Evolutionary conservation across 805 yeast species (phyloP).

Genomic region (Wickerhamomyces hampshirensis): DNA sequence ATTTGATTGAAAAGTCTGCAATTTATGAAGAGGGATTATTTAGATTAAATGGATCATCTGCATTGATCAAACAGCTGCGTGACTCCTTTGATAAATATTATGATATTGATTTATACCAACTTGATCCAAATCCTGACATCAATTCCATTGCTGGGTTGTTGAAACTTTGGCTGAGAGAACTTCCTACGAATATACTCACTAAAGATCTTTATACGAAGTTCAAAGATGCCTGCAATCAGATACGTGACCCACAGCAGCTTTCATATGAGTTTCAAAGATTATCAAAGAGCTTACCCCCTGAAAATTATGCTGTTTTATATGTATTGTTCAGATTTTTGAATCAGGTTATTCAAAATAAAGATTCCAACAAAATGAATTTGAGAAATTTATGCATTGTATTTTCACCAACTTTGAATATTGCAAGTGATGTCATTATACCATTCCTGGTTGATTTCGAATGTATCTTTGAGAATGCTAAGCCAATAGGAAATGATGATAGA

Average conservation of each 20-base stretch:
- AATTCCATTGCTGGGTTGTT: conserved; percentile 85
- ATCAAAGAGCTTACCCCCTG: conserved; percentile 38
- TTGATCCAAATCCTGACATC: conserved; percentile 50
- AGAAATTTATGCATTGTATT: conserved; percentile 77
- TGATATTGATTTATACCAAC: conserved; percentile 59
- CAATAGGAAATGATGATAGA: conserved; percentile 35
- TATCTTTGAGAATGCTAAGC: conserved; percentile 51
- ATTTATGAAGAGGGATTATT: conserved; percentile 88
- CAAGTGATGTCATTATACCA: conserved; percentile 53
- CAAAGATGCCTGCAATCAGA: conserved; percentile 29
- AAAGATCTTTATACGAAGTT: conserved; percentile 39
- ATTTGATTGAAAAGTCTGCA: conserved; percentile 60
- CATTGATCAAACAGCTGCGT: conserved; percentile 64
- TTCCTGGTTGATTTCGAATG: conserved; percentile 59
- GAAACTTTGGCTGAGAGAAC: conserved; percentile 74
- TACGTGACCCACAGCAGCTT: conserved; percentile 25
- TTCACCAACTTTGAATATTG: conserved; percentile 72
- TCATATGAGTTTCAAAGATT: conserved; percentile 31
- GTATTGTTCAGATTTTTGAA: conserved; percentile 65
- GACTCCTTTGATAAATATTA: conserved; percentile 60
- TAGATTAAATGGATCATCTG: conserved; percentile 83
- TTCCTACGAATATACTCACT: conserved; percentile 68
- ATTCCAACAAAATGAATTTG: conserved; percentile 76
- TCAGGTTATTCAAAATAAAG: conserved; percentile 55
- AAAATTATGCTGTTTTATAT: conserved; percentile 55